A percentile compares a stretch with the other conserved stretches of the same genome.
These are phyloP conservation scores for Thozetella sp. DNA, from an alignment of 495 filamentous ascomycete species.

Conservation along the genomic window DNA sequence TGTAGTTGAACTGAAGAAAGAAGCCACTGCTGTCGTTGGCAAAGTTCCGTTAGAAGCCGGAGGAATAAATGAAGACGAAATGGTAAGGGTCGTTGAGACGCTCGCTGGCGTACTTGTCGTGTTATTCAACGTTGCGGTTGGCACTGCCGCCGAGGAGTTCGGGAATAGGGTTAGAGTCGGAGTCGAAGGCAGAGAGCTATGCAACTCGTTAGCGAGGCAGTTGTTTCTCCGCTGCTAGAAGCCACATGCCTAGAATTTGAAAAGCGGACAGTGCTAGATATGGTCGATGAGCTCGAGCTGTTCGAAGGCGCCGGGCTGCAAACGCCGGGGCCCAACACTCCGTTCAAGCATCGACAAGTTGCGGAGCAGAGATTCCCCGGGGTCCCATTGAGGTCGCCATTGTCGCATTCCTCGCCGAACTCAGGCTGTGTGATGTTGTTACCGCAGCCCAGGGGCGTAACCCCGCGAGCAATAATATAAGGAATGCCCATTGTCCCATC, in stretches of 20 bases:
- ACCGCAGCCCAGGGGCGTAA: slow-evolving; percentile 46
- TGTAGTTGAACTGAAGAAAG: too few species aligned
- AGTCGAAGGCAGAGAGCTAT: not conserved
- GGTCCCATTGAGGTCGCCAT: slow-evolving; percentile 33
- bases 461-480: slow-evolving; percentile 52
- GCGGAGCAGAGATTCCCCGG: slow-evolving; percentile 40
- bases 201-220: too few species aligned
- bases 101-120: not conserved
- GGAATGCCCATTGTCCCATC: slow-evolving; percentile 44
- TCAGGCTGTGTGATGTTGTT: slow-evolving; percentile 40
- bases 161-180: not conserved
- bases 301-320: slow-evolving; percentile 20
- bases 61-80: not conserved
- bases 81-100: not conserved
- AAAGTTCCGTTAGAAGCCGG: not conserved
- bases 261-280: slow-evolving; percentile 10
- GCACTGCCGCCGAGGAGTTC: not conserved
- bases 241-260: slow-evolving; percentile 17
- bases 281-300: slow-evolving; percentile 12
- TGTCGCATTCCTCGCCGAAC: slow-evolving; percentile 47
- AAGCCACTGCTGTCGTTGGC: not conserved
- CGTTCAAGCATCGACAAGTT: slow-evolving; percentile 38
- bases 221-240: too few species aligned
- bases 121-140: not conserved
- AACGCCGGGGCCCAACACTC: slow-evolving; percentile 20